Conservation (phyloP, 345 rosid genomes). For the Syzygium aromaticum region DNA sequence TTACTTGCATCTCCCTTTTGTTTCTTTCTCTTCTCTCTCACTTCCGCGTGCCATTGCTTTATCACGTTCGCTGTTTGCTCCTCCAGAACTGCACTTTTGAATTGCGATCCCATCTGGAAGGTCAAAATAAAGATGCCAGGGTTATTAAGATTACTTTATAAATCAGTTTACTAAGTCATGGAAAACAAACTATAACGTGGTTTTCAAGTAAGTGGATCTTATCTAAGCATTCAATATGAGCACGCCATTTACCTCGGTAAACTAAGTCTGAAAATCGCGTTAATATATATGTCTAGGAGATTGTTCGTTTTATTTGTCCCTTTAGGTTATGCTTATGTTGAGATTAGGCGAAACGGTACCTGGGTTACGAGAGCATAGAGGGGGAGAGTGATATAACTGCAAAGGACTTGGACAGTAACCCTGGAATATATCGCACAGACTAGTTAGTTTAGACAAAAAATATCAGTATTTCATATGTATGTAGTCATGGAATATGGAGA, state of each 20-base stretch:
- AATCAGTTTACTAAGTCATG: neutral
- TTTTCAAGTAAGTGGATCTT: neutral
- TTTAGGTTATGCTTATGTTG: neutral
- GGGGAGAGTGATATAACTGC: conserved; percentile 80
- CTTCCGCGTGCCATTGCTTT: conserved; percentile 23
- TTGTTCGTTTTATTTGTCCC: neutral
- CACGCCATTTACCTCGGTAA: neutral
- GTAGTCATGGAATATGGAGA: neutral
- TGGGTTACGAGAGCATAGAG: conserved; percentile 80
- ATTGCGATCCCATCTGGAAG: conserved; percentile 27
- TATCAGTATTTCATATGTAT: neutral
- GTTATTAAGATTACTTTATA: neutral
- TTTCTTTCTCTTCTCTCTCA: conserved; percentile 16
- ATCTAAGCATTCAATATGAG: neutral
- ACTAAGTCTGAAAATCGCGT: neutral
- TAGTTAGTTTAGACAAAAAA: neutral
- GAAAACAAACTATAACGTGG: neutral
- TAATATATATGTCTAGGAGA: neutral
- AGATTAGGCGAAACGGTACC: conserved; percentile 9
- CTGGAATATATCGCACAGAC: conserved; percentile 15
- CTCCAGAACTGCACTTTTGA: conserved; percentile 22
- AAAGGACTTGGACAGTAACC: conserved; percentile 47
- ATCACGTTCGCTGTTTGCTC: conserved; percentile 17
- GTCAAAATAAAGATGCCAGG: neutral
- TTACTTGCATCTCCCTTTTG: neutral